phyloP scores from a whole-genome alignment of 495 filamentous ascomycete species.

The Trichocladium uniseriatum region DNA sequence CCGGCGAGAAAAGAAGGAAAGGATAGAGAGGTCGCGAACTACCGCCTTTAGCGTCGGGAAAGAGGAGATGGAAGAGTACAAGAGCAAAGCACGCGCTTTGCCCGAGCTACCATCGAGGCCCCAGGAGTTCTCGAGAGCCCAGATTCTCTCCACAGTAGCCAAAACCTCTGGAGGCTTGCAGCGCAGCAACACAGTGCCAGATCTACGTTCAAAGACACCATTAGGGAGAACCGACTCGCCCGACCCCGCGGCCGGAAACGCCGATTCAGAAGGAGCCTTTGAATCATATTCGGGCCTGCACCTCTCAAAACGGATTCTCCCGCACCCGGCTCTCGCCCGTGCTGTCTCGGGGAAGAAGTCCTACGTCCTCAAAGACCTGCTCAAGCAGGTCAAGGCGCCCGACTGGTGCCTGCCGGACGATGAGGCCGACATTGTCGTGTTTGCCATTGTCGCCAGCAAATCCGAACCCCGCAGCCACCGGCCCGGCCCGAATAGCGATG shows the following conservation, averaged over 20 bases:
- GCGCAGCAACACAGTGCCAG: slow-evolving; percentile 47
- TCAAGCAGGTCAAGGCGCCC: slow-evolving; percentile 71
- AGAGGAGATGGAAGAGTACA: slow-evolving; percentile 57
- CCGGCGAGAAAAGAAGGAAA: slow-evolving; percentile 44
- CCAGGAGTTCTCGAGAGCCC: slow-evolving; percentile 51
- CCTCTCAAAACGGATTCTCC: slow-evolving; percentile 76
- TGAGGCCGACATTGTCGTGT: slow-evolving; percentile 76
- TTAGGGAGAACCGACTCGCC: neutral
- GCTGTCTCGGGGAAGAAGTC: slow-evolving; percentile 66
- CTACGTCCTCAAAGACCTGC: slow-evolving; percentile 70
- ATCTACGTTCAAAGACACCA: slow-evolving; percentile 22
- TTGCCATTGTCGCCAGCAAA: slow-evolving; percentile 80
- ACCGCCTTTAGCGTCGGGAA: slow-evolving; percentile 62
- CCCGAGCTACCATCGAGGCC: slow-evolving; percentile 38
- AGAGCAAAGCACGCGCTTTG: slow-evolving; percentile 48
- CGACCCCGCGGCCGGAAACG: neutral
- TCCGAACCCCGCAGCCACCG: slow-evolving; percentile 69
- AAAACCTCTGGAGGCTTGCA: slow-evolving; percentile 23
- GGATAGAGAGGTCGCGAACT: slow-evolving; percentile 52
- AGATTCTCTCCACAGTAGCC: slow-evolving; percentile 46
- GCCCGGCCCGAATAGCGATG: slow-evolving; percentile 44
- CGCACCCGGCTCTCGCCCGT: slow-evolving; percentile 66
- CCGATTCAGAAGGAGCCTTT: slow-evolving; percentile 42
- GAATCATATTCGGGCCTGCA: slow-evolving; percentile 82
- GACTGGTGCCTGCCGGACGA: slow-evolving; percentile 78